Evolutionary conservation across 208 protist species (phyloP).

Genomic region (Strigomonas culicis): DNA sequence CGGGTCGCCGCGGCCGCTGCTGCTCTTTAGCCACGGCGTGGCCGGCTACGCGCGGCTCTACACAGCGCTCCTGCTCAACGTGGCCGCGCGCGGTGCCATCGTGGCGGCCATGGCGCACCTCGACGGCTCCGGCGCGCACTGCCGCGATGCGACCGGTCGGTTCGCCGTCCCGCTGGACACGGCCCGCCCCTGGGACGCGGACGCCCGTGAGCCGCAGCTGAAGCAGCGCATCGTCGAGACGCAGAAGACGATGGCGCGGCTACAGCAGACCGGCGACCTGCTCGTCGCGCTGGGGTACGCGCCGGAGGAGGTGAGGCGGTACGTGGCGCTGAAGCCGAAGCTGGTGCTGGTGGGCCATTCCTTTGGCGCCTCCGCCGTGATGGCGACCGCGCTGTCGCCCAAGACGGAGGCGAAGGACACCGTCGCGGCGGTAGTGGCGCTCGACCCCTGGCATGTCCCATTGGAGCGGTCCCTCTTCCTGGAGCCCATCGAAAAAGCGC

Average conservation of each 20-base stretch:
- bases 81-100: constrained; percentile 66
- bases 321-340: constrained; percentile 14
- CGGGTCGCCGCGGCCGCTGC: constrained; percentile 34
- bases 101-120: constrained; percentile 72
- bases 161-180: constrained; percentile 31
- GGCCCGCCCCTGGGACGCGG: constrained; percentile 24
- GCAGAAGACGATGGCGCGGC: constrained; percentile 25
- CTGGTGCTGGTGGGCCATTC: constrained; percentile 72
- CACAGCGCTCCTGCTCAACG: constrained; percentile 53
- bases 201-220: constrained; percentile 56
- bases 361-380: constrained; percentile 72
- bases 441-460: constrained; percentile 72
- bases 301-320: constrained; percentile 24
- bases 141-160: constrained; percentile 35
- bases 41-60: constrained; percentile 60
- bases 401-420: constrained; percentile 7
- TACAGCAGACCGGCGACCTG: constrained; percentile 30
- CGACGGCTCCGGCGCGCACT: constrained; percentile 77
- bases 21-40: constrained; percentile 85
- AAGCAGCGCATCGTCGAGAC: constrained; percentile 44
- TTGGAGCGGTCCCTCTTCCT: constrained; percentile 42
- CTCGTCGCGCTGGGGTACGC: constrained; percentile 31
- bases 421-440: constrained; percentile 28
- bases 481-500: constrained; percentile 21
- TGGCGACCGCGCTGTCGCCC: constrained; percentile 43